Evolutionary conservation across 805 yeast genomes (phyloP).

Genomic region (Dipodascopsis uninucleata): DNA sequence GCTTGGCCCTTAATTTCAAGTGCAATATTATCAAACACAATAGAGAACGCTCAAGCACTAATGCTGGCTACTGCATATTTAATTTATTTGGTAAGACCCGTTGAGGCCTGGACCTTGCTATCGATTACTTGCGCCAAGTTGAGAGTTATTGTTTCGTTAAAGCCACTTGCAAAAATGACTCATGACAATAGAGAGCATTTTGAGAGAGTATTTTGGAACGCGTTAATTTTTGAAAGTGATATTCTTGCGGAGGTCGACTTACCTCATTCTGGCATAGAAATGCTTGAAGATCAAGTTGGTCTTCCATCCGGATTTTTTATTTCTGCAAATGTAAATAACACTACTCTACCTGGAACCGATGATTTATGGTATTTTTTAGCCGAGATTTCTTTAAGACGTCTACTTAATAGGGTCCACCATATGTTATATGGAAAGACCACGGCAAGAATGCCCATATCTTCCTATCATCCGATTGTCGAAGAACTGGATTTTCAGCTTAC

Average conservation of each 20-base stretch:
- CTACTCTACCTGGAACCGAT: slow-evolving; percentile 21
- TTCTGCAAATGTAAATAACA: not conserved
- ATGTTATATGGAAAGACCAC: slow-evolving; percentile 13
- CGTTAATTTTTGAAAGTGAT: slow-evolving; percentile 19
- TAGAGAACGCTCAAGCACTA: slow-evolving; percentile 16
- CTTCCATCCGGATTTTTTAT: slow-evolving; percentile 17
- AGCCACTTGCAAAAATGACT: slow-evolving; percentile 5
- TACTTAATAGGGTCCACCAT: slow-evolving; percentile 18
- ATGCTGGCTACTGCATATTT: slow-evolving; percentile 15
- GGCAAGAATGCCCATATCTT: slow-evolving; percentile 13
- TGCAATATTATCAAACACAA: slow-evolving; percentile 8
- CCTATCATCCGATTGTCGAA: slow-evolving; percentile 18
- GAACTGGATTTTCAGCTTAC: slow-evolving; percentile 21
- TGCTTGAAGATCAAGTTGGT: slow-evolving; percentile 14
- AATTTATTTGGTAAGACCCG: slow-evolving; percentile 15
- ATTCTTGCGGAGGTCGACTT: slow-evolving; percentile 17
- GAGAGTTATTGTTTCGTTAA: not conserved
- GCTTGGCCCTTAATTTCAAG: slow-evolving; percentile 17
- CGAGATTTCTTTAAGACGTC: slow-evolving; percentile 13
- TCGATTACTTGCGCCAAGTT: slow-evolving; percentile 12
- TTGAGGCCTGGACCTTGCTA: slow-evolving; percentile 17
- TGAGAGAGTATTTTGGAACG: slow-evolving; percentile 20
- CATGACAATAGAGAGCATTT: slow-evolving; percentile 11
- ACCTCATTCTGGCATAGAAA: slow-evolving; percentile 20
- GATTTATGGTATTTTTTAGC: slow-evolving; percentile 22